phyloP scores from a whole-genome alignment of 2,329 filamentous ascomycete species.

The Colletotrichum sp. region DNA sequence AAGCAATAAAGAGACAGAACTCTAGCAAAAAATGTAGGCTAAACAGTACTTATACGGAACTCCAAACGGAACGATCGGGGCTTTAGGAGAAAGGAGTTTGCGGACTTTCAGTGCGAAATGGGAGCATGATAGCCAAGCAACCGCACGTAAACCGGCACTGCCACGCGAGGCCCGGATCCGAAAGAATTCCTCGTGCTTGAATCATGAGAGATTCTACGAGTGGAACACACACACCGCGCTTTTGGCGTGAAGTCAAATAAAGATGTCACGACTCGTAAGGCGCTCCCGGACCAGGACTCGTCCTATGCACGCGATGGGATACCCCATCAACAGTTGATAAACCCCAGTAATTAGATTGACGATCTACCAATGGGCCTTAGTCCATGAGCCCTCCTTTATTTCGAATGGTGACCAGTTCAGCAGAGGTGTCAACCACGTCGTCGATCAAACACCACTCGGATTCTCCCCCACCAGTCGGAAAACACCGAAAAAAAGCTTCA shows the following conservation, averaged over 20 bases:
- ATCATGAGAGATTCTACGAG: not conserved
- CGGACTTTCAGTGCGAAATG: not conserved
- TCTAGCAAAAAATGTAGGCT: not conserved
- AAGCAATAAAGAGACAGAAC: not conserved
- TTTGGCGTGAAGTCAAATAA: not conserved
- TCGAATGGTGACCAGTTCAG: not conserved
- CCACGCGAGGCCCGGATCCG: not conserved
- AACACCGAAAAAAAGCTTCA: not conserved
- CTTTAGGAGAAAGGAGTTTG: not conserved
- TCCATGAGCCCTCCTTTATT: not conserved
- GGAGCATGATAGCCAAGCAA: not conserved
- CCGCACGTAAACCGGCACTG: not conserved
- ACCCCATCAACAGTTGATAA: not conserved
- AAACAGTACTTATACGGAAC: not conserved
- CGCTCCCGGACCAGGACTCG: not conserved
- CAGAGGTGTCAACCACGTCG: not conserved
- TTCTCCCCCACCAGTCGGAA: not conserved
- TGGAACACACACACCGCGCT: not conserved
- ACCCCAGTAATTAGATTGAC: not conserved
- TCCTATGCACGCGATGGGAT: not conserved
- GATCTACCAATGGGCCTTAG: not conserved
- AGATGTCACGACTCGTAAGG: not conserved
- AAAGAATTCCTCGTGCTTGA: not conserved
- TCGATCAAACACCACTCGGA: not conserved
- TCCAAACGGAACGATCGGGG: not conserved